phyloP scores from a whole-genome alignment of 768 basidiomycete genomes.

The Trametes cubensis region DNA sequence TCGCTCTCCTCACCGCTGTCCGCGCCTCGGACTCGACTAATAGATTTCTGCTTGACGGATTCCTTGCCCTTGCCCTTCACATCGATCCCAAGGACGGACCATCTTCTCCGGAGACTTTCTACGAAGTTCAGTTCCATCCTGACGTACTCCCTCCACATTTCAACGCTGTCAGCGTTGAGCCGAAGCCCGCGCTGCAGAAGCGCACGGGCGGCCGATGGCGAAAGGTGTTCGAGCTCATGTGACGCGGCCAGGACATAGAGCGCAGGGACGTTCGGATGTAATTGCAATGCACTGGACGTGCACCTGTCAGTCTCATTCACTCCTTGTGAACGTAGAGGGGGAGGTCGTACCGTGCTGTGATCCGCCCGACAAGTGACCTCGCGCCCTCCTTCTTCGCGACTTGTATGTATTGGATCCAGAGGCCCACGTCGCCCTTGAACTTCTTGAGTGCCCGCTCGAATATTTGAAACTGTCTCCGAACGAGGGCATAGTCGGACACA shows the following conservation, averaged over 20 bases:
- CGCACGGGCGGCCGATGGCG: constrained; percentile 78
- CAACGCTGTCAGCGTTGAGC: constrained; percentile 67
- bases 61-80: constrained; percentile 20
- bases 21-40: constrained; percentile 32
- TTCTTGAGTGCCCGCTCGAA: constrained; percentile 88
- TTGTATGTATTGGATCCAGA: constrained; percentile 90
- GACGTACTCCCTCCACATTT: constrained; percentile 89
- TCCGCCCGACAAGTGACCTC: constrained; percentile 74
- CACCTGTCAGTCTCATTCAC: neutral
- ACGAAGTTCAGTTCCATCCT: constrained; percentile 88
- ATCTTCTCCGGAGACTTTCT: constrained; percentile 76
- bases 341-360: constrained; percentile 69
- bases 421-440: constrained; percentile 83
- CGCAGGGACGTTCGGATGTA: constrained; percentile 77
- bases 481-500: constrained; percentile 83
- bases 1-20: constrained; percentile 3
- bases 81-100: constrained; percentile 76
- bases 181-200: constrained; percentile 86
- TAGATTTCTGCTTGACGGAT: constrained; percentile 35
- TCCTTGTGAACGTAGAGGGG: neutral
- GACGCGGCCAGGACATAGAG: constrained; percentile 85
- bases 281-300: constrained; percentile 70
- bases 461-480: constrained; percentile 83
- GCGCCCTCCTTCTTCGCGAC: constrained; percentile 83
- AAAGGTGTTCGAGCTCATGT: constrained; percentile 76